A percentile compares a stretch with the other conserved stretches of the same genome.
phyloP scores from a whole-genome alignment of 371 early-diverging fungal genomes.

The Saksenaea vasiformis region DNA sequence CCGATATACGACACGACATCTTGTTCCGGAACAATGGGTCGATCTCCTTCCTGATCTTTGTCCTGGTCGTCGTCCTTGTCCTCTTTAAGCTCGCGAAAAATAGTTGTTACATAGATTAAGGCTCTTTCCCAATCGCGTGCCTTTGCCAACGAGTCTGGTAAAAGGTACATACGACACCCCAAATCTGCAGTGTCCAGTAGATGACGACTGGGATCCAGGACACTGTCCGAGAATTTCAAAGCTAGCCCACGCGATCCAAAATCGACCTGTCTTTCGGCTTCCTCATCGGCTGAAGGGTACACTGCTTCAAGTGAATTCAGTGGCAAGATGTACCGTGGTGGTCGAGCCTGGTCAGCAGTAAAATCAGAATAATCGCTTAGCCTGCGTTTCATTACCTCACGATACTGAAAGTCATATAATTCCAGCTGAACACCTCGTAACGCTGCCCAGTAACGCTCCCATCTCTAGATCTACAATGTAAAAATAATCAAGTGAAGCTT shows the following conservation, averaged over 20 bases:
- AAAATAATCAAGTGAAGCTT: background rate
- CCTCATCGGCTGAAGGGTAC: background rate
- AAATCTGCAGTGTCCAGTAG: conserved; percentile 9
- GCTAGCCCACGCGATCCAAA: conserved; percentile 24
- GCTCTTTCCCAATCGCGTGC: conserved; percentile 28
- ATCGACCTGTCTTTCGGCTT: background rate
- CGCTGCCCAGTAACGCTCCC: conserved; percentile 39
- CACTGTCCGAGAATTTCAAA: conserved; percentile 26
- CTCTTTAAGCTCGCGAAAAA: conserved; percentile 23
- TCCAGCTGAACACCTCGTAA: conserved; percentile 32
- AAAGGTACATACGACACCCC: conserved; percentile 30
- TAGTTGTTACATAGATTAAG: conserved; percentile 27
- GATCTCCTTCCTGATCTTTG: too few relatives aligned
- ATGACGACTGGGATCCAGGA: conserved; percentile 10
- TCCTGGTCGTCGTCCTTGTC: background rate
- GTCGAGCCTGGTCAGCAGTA: background rate
- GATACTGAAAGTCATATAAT: conserved; percentile 38
- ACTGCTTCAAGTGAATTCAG: background rate
- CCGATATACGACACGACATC: background rate
- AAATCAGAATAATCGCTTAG: background rate
- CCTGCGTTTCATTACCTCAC: conserved; percentile 16
- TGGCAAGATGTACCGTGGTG: background rate
- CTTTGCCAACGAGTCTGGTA: conserved; percentile 24
- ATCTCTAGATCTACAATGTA: conserved; percentile 16
- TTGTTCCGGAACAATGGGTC: too few relatives aligned